These are phyloP conservation scores for Bacterosira constricta DNA, from an alignment of 108 stramenopile species.

Conservation along the genomic window DNA sequence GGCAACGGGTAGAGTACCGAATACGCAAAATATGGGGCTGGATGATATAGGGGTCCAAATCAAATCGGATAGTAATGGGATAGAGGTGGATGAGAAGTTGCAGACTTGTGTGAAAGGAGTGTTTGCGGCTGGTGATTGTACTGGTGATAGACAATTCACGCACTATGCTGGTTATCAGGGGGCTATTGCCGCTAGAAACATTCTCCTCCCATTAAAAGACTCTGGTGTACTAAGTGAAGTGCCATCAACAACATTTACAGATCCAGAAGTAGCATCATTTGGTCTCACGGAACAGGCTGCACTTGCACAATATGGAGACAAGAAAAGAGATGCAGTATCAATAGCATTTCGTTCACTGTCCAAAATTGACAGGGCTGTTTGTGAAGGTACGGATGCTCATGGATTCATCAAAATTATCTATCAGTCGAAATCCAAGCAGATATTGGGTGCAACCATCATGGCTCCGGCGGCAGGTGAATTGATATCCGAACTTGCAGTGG, in stretches of 20 bases:
- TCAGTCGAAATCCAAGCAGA: slow-evolving; percentile 25
- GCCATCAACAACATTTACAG: slow-evolving; percentile 83
- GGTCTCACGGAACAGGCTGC: slow-evolving; percentile 84
- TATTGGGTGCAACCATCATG: slow-evolving; percentile 68
- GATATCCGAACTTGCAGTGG: slow-evolving; percentile 60
- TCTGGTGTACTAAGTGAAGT: slow-evolving; percentile 57
- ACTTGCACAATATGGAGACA: slow-evolving; percentile 56
- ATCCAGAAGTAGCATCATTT: slow-evolving; percentile 81
- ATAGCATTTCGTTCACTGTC: slow-evolving; percentile 56
- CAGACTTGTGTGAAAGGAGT: slow-evolving; percentile 64
- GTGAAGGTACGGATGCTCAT: slow-evolving; percentile 38
- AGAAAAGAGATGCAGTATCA: slow-evolving; percentile 54
- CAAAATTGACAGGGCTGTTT: slow-evolving; percentile 55
- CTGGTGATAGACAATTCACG: slow-evolving; percentile 81
- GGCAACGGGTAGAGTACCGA: slow-evolving; percentile 79
- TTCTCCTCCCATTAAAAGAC: slow-evolving; percentile 71
- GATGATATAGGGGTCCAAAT: slow-evolving; percentile 70
- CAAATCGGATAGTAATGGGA: slow-evolving; percentile 56
- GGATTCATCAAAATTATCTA: slow-evolving; percentile 69
- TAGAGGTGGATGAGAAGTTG: slow-evolving; percentile 68
- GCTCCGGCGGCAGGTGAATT: slow-evolving; percentile 66
- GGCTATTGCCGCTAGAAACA: slow-evolving; percentile 86
- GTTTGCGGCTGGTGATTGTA: slow-evolving; percentile 89
- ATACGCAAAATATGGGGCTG: slow-evolving; percentile 66
- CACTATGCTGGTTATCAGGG: slow-evolving; percentile 88